phyloP scores from a whole-genome alignment of 2,329 filamentous ascomycete species.

The Pezicula neosporulosa region DNA sequence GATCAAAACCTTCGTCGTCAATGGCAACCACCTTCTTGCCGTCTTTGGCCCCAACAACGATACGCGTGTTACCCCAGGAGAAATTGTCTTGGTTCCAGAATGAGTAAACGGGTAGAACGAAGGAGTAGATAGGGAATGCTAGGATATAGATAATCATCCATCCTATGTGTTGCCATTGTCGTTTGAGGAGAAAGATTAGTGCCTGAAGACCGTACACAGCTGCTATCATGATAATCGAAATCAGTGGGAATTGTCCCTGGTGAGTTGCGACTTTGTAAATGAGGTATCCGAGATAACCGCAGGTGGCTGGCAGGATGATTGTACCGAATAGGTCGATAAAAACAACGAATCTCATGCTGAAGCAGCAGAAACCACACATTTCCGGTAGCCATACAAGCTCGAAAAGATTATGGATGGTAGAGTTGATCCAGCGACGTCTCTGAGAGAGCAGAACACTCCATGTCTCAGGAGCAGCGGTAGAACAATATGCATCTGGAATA shows the following conservation, averaged over 20 bases:
- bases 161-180: constrained; percentile 96
- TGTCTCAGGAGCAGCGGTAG: constrained; percentile 88
- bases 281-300: constrained; percentile 81
- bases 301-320: constrained; percentile 85
- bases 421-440: constrained; percentile 98
- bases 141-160: constrained; percentile 99
- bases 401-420: constrained; percentile 92
- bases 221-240: constrained; percentile 86
- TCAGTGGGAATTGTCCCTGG: constrained; percentile 73
- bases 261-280: constrained; percentile 73
- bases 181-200: constrained; percentile 92
- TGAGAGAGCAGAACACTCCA: constrained; percentile 97
- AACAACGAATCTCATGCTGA: constrained; percentile 96
- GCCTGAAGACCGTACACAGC: constrained; percentile 95
- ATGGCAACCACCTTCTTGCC: constrained; percentile 86
- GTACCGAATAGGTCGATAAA: constrained; percentile 93
- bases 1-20: constrained; percentile 83
- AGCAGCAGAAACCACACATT: constrained; percentile 98
- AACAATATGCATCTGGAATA: constrained; percentile 85
- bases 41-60: constrained; percentile 93
- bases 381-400: constrained; percentile 89
- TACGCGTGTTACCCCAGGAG: constrained; percentile 96
- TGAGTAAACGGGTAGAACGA: constrained; percentile 88
- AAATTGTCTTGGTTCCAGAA: constrained; percentile 99
- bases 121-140: constrained; percentile 92